Evolutionary conservation across 1,284 basidiomycete species (phyloP).

Genomic region (Nidula niveotomentosa): DNA sequence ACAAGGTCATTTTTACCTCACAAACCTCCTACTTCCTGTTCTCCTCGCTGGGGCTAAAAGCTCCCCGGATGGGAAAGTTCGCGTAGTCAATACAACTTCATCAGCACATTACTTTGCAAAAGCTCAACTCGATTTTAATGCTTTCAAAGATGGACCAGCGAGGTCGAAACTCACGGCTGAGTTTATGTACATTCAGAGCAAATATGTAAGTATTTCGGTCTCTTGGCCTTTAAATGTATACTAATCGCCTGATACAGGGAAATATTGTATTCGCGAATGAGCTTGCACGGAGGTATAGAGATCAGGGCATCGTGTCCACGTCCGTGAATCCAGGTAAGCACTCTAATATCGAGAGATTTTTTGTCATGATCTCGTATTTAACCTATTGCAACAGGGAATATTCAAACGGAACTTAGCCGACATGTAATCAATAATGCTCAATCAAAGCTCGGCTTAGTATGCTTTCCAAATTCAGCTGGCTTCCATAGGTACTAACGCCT

Average conservation of each 20-base stretch:
- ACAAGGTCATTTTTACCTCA: constrained; percentile 48
- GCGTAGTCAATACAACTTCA: constrained; percentile 45
- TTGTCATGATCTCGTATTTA: neutral
- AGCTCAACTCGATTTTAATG: constrained; percentile 25
- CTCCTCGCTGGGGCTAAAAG: constrained; percentile 33
- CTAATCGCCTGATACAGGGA: constrained; percentile 26
- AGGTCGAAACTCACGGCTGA: constrained; percentile 4
- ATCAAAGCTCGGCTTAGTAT: constrained; percentile 13
- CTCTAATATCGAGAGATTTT: neutral
- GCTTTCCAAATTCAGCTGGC: neutral
- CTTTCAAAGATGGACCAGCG: constrained; percentile 24
- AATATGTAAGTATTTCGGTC: constrained; percentile 36
- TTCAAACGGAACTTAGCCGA: constrained; percentile 40
- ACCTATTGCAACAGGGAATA: neutral
- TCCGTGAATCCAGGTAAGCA: constrained; percentile 48
- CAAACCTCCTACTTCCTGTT: constrained; percentile 43
- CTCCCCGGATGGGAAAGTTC: constrained; percentile 26
- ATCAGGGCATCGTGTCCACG: constrained; percentile 49
- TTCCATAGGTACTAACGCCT: constrained; percentile 3
- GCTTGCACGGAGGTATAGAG: constrained; percentile 46
- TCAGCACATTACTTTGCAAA: constrained; percentile 20
- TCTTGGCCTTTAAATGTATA: neutral
- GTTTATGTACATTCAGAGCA: constrained; percentile 47
- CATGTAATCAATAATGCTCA: constrained; percentile 19
- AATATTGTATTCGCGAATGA: constrained; percentile 49